Evolutionary conservation across 2,329 filamentous ascomycete species (phyloP).

Genomic region (Sclerotinia glacialis): DNA sequence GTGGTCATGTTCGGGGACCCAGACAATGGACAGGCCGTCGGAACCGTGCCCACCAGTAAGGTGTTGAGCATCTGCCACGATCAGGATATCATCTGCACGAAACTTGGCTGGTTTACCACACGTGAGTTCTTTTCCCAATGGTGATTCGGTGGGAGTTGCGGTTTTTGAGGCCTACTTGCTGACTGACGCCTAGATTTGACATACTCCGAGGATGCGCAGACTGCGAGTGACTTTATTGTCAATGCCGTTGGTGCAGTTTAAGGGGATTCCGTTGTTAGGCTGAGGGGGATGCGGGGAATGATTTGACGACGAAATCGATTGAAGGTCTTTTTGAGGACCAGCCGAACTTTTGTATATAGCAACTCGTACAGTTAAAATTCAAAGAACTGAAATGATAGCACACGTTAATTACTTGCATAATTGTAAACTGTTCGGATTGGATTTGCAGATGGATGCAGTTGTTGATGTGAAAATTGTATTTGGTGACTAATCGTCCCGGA

Average conservation of each 20-base stretch:
- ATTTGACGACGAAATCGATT: neutral
- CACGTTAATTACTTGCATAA: too few species aligned
- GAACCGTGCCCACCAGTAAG: neutral
- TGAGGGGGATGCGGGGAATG: too few species aligned
- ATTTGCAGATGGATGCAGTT: too few species aligned
- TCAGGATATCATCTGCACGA: slow-evolving; percentile 10
- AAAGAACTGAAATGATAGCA: too few species aligned
- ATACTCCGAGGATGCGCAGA: slow-evolving; percentile 42
- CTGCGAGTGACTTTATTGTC: slow-evolving; percentile 42
- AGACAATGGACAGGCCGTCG: slow-evolving; percentile 29
- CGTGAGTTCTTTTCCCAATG: slow-evolving; percentile 1
- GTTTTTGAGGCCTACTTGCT: neutral
- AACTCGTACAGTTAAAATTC: neutral
- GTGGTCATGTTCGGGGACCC: slow-evolving; percentile 47
- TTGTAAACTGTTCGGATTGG: too few species aligned
- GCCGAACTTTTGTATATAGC: neutral
- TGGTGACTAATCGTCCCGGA: too few species aligned
- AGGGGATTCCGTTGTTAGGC: neutral
- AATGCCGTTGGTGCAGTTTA: slow-evolving; percentile 10
- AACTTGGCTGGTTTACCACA: neutral
- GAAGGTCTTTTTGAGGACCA: neutral
- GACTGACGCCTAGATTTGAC: slow-evolving; percentile 45
- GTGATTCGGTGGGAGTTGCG: neutral
- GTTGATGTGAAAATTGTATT: too few species aligned
- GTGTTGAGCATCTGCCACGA: slow-evolving; percentile 23